phyloP scores from a whole-genome alignment of 164 flowering plant genomes.

The Macadamia integrifolia region DNA sequence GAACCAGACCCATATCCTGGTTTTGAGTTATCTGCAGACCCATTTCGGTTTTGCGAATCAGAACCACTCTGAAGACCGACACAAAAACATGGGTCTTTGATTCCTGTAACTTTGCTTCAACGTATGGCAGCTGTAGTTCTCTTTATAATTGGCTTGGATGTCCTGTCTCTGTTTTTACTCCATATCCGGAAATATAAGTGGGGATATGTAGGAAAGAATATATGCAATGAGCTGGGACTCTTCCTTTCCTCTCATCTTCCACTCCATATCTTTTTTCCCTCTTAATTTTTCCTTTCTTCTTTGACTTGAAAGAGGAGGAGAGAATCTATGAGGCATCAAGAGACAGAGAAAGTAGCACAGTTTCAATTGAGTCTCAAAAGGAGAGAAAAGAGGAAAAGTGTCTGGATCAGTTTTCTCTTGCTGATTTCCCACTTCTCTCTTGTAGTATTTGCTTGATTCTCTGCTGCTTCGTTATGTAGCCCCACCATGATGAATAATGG shows the following conservation, averaged over 20 bases:
- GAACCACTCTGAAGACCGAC: neutral
- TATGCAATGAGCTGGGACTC: conserved; percentile 63
- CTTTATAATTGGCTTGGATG: conserved; percentile 33
- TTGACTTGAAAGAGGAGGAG: conserved; percentile 51
- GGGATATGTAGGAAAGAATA: conserved; percentile 60
- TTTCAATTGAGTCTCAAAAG: conserved; percentile 57
- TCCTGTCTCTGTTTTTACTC: conserved; percentile 30
- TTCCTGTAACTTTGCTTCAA: conserved; percentile 15
- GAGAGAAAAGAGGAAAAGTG: conserved; percentile 53
- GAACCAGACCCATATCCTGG: conserved; percentile 53
- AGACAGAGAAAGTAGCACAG: conserved; percentile 52
- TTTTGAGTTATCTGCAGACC: conserved; percentile 35
- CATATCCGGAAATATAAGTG: conserved; percentile 74
- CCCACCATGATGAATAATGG: conserved; percentile 55
- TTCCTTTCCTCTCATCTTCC: conserved; percentile 30
- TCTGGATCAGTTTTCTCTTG: conserved; percentile 54
- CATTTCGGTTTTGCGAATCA: conserved; percentile 20
- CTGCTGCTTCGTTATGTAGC: conserved; percentile 28
- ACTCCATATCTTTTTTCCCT: conserved; percentile 9
- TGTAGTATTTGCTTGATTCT: conserved; percentile 37
- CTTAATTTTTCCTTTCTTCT: conserved; percentile 21
- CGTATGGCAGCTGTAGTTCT: conserved; percentile 27
- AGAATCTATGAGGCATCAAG: conserved; percentile 59
- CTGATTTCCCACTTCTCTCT: conserved; percentile 17
- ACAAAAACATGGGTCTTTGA: conserved; percentile 16